A percentile compares a stretch with the other conserved stretches of the same genome.
phyloP scores from a whole-genome alignment of 1,284 basidiomycete genomes.

The Boletus smithii region DNA sequence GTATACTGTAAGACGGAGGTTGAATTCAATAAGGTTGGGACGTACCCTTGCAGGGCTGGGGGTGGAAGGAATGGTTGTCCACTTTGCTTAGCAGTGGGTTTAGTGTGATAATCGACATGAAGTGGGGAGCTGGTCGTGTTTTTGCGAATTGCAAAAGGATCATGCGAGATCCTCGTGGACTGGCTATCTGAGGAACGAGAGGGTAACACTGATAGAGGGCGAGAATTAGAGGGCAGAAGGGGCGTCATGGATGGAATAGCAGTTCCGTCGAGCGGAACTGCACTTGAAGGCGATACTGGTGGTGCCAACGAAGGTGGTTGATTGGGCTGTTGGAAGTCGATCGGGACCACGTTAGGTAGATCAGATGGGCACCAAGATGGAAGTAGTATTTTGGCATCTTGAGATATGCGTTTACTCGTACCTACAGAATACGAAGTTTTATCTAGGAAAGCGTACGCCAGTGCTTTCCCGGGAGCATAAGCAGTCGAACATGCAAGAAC shows the following conservation, averaged over 20 bases:
- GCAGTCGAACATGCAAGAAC: background rate
- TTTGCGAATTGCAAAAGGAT: too few species aligned
- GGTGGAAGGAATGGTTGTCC: background rate
- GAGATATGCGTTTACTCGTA: constrained; percentile 2
- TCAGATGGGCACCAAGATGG: background rate
- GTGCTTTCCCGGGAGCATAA: too few species aligned
- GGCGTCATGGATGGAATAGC: too few species aligned
- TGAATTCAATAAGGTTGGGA: background rate
- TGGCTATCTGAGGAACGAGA: background rate
- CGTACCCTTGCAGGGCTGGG: constrained; percentile 12
- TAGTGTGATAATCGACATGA: constrained; percentile 10
- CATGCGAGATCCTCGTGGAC: background rate
- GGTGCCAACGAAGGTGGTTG: background rate
- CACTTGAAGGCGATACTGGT: background rate
- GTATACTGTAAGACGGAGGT: constrained; percentile 4
- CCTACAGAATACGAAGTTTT: background rate
- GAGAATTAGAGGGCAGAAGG: constrained; percentile 1
- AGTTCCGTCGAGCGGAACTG: background rate
- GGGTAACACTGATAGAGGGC: background rate
- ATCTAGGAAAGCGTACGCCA: too few species aligned
- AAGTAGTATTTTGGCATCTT: too few species aligned
- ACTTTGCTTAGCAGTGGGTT: constrained; percentile 3
- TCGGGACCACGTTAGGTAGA: too few species aligned
- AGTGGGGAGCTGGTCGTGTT: too few species aligned
- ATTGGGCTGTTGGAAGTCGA: too few species aligned